These are phyloP conservation scores for Acanthamoeba triangularis DNA, from an alignment of 208 protist species.

Conservation along the genomic window DNA sequence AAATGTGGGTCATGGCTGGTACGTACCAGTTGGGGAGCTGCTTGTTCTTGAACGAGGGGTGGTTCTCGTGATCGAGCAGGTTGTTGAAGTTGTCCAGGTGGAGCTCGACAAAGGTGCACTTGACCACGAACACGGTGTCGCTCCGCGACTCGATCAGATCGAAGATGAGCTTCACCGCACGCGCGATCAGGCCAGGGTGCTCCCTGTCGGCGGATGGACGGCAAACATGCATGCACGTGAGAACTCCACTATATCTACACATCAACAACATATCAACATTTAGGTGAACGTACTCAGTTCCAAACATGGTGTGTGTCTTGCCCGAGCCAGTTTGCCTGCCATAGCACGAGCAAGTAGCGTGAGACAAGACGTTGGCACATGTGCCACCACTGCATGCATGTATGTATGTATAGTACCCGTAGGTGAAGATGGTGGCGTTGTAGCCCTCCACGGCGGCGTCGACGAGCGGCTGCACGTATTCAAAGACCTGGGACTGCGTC, in stretches of 20 bases:
- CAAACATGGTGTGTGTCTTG: constrained; percentile 74
- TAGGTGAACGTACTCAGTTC: background rate
- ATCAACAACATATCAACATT: background rate
- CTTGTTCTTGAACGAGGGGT: constrained; percentile 56
- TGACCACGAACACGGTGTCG: constrained; percentile 62
- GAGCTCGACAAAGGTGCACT: constrained; percentile 67
- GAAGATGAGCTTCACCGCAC: constrained; percentile 48
- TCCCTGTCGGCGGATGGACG: background rate
- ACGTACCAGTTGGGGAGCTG: constrained; percentile 59
- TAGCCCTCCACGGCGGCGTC: constrained; percentile 64
- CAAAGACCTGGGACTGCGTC: constrained; percentile 43
- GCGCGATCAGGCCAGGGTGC: constrained; percentile 40
- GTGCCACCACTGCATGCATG: too few relatives aligned
- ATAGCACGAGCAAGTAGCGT: background rate
- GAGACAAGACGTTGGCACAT: background rate
- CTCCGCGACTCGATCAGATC: constrained; percentile 7
- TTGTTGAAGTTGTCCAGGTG: constrained; percentile 66
- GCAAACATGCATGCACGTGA: background rate
- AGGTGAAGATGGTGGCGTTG: constrained; percentile 75
- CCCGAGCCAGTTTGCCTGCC: constrained; percentile 67
- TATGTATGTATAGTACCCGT: too few relatives aligned
- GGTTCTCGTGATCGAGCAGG: constrained; percentile 54
- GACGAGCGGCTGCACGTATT: constrained; percentile 35
- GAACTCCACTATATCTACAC: background rate
- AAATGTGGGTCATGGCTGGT: background rate